Conservation (phyloP, 2,329 filamentous ascomycete species). For the Neurospora sp. region DNA sequence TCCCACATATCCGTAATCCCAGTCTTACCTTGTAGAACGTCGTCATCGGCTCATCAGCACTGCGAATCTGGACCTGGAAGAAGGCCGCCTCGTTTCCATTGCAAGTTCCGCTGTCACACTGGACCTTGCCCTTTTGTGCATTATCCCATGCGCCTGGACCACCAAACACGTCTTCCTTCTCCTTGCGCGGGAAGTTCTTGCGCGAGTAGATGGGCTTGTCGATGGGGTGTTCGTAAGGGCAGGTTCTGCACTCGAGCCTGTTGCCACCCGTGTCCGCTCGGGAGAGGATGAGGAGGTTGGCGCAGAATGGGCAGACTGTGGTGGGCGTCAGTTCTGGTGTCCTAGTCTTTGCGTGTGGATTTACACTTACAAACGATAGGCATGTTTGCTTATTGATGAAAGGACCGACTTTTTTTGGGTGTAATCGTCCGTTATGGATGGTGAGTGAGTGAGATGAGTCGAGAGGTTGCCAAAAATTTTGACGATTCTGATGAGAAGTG, state of each 20-base stretch:
- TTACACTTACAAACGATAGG: slow-evolving; percentile 19
- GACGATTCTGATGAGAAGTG: neutral
- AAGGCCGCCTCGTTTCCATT: slow-evolving; percentile 80
- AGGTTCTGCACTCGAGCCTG: slow-evolving; percentile 90
- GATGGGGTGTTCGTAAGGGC: slow-evolving; percentile 83
- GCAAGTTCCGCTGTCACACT: slow-evolving; percentile 76
- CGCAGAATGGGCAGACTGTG: slow-evolving; percentile 71
- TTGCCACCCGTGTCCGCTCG: slow-evolving; percentile 51
- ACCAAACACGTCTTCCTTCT: slow-evolving; percentile 83
- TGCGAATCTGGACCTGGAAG: slow-evolving; percentile 94
- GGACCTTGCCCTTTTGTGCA: slow-evolving; percentile 71
- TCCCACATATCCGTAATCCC: neutral
- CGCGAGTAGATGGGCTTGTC: slow-evolving; percentile 71
- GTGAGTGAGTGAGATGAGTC: slow-evolving; percentile 1
- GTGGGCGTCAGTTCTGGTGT: neutral
- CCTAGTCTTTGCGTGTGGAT: neutral
- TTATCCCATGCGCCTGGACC: slow-evolving; percentile 85
- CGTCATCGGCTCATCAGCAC: slow-evolving; percentile 97
- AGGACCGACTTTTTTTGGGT: neutral
- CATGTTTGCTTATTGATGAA: slow-evolving; percentile 11
- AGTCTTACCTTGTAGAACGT: slow-evolving; percentile 73
- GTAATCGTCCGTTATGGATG: neutral
- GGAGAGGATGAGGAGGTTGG: slow-evolving; percentile 73
- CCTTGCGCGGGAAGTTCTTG: slow-evolving; percentile 76
- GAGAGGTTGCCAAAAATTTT: neutral